Base-by-base conservation (phyloP, 2,329 filamentous ascomycete species). In the Arthrobotrys conoides region DNA sequence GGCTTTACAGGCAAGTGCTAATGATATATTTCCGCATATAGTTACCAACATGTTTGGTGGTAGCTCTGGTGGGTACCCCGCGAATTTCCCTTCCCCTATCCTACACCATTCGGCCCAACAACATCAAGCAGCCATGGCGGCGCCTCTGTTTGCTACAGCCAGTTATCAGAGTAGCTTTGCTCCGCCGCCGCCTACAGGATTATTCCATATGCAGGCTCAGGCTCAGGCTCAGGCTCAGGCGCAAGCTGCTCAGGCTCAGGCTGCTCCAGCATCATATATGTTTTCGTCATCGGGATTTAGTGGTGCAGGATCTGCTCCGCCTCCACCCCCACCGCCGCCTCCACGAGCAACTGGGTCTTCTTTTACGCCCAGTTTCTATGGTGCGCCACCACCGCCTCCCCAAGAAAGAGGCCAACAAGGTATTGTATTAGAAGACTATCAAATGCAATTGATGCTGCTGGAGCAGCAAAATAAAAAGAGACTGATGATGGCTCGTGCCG, bases 391-490 rank as follows among this genome's bases (percentile, higher is more conserved):
- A 10, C 36, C 36, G 6, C 36, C 36, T 14, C 36, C 36, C 1
- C 38, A 16, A 5, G 3, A 0, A 12, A 41, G 14, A 6, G 27
- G 5, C 3, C 51, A 33, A 18, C 27, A 20, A 6, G 46, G 18
- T 48, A 20, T 10, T 18, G 79, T 8, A n/a, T 36, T 75, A 38
- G 81, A 75, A 22, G 80, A 82, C 33, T 81, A 80, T 65, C 70
- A 82, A 55, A 67, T 68, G 63, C 76, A 81, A 30, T 65, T 82
- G 20, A 81, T 80, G 80, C n/a, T 80, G 6, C 49, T 82, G 12
- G 81, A 81, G 41, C 68, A 81, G 24, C 59, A 80, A 41, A 82
- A 82, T 66, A 81, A 79, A 66, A 81, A 76, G 48, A 71, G 80
- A 49, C n/a, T 81, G 14, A 69, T 75, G 53, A 73, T 80, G 78